A percentile compares a stretch with the other conserved stretches of the same genome.
phyloP scores from a whole-genome alignment of 2,329 filamentous ascomycete genomes.

The Apiospora kogelbergensis region DNA sequence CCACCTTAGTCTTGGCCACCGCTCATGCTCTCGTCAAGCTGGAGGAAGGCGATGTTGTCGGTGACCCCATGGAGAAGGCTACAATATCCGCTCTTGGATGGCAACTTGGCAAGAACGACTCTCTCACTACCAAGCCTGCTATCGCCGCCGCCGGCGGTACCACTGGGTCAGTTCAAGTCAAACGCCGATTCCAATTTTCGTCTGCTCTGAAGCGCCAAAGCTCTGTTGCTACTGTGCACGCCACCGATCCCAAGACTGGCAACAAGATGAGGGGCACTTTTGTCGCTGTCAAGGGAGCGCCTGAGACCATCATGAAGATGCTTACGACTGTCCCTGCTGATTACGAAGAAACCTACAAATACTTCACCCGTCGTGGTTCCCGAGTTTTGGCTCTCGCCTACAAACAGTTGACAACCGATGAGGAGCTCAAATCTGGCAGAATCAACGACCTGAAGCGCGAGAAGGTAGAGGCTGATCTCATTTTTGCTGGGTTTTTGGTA shows the following conservation, averaged over 20 bases:
- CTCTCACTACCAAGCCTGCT: slow-evolving; percentile 66
- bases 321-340: slow-evolving; percentile 76
- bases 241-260: slow-evolving; percentile 68
- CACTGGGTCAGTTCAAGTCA: slow-evolving; percentile 84
- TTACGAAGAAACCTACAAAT: slow-evolving; percentile 98
- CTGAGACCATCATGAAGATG: slow-evolving; percentile 96
- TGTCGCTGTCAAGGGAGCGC: slow-evolving; percentile 93
- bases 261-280: slow-evolving; percentile 84
- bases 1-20: slow-evolving; percentile 88
- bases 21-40: slow-evolving; percentile 95
- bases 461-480: slow-evolving; percentile 79
- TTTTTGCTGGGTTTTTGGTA: slow-evolving; percentile 93
- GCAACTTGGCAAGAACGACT: slow-evolving; percentile 88
- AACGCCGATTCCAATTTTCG: slow-evolving; percentile 97
- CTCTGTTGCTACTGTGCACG: slow-evolving; percentile 81
- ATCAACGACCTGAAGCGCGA: slow-evolving; percentile 96
- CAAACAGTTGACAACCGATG: slow-evolving; percentile 81
- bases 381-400: slow-evolving; percentile 92
- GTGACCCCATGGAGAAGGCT: slow-evolving; percentile 98
- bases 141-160: slow-evolving; percentile 47
- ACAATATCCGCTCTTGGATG: slow-evolving; percentile 87
- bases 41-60: slow-evolving; percentile 95
- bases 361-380: slow-evolving; percentile 93
- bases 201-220: slow-evolving; percentile 95
- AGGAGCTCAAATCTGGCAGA: slow-evolving; percentile 76